phyloP scores from a whole-genome alignment of 2,329 filamentous ascomycete species.

The Graphiopsis chlorocephala region DNA sequence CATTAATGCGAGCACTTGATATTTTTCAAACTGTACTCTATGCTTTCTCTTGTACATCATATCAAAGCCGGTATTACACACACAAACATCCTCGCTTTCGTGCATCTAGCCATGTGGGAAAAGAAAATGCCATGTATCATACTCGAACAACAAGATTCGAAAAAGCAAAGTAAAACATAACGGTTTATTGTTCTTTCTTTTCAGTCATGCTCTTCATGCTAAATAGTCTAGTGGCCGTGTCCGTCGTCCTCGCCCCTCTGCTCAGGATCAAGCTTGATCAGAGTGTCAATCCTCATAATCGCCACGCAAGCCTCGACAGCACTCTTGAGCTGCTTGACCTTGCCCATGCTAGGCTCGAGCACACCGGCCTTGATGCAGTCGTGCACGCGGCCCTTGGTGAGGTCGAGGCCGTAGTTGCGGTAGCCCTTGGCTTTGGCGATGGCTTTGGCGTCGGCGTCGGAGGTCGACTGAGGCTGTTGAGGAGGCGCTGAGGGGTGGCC shows the following conservation, averaged over 20 bases:
- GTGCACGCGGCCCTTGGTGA: conserved; percentile 83
- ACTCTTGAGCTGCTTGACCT: conserved; percentile 96
- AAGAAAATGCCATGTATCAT: not conserved
- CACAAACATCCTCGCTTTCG: too few relatives aligned
- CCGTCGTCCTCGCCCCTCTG: conserved; percentile 65
- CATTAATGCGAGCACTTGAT: not conserved
- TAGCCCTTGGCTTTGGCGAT: conserved; percentile 94
- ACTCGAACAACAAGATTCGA: not conserved
- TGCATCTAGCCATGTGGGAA: not conserved
- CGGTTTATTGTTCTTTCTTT: not conserved
- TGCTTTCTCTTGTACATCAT: not conserved
- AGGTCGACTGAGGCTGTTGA: conserved; percentile 17
- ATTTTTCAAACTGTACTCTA: not conserved
- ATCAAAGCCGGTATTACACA: not conserved
- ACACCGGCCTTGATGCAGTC: conserved; percentile 95
- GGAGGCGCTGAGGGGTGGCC: conserved; percentile 22
- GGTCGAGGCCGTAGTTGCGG: conserved; percentile 96
- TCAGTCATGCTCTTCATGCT: not conserved
- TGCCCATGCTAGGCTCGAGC: conserved; percentile 95
- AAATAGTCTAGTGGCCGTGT: conserved; percentile 38
- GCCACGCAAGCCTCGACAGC: conserved; percentile 97
- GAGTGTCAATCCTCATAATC: conserved; percentile 98
- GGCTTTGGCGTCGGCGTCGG: conserved; percentile 72
- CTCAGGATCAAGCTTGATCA: conserved; percentile 97
- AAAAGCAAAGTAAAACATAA: not conserved